Percentiles rank a stretch among this genome's conserved stretches.
These are phyloP conservation scores for Paramecium primaurelia DNA, from an alignment of 73 alveolate species.

Conservation along the genomic window DNA sequence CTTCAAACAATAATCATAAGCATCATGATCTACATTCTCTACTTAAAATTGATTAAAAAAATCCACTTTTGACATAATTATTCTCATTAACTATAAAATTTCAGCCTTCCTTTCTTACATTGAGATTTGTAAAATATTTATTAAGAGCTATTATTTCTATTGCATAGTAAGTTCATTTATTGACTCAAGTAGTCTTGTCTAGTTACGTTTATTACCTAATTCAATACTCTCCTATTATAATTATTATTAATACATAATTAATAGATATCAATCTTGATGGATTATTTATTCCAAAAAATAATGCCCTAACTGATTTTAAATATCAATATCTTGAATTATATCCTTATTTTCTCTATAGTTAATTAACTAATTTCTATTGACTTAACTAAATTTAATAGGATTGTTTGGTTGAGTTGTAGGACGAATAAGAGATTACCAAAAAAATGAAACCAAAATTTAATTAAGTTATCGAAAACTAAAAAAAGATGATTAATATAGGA, in stretches of 20 bases:
- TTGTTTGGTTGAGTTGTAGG: neutral
- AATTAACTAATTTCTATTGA: neutral
- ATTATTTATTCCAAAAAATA: neutral
- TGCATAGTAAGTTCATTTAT: neutral
- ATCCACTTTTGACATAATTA: neutral
- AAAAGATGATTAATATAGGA: too few relatives aligned
- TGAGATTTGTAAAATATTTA: neutral
- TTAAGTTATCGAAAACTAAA: too few relatives aligned
- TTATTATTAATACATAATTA: neutral
- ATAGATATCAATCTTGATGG: constrained; percentile 13
- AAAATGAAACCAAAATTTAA: neutral
- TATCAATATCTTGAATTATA: neutral
- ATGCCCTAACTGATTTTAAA: neutral
- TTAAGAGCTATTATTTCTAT: neutral
- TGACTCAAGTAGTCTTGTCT: neutral
- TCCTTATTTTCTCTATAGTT: neutral
- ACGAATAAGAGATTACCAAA: neutral
- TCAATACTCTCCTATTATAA: neutral
- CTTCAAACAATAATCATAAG: neutral
- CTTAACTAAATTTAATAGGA: neutral
- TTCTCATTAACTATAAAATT: neutral
- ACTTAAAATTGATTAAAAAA: neutral
- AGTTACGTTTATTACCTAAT: constrained; percentile 9
- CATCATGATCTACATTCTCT: neutral
- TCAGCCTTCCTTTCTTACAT: neutral